Conservation (phyloP, 805 yeast species). For the Tetrapisispora taiwanensis region DNA sequence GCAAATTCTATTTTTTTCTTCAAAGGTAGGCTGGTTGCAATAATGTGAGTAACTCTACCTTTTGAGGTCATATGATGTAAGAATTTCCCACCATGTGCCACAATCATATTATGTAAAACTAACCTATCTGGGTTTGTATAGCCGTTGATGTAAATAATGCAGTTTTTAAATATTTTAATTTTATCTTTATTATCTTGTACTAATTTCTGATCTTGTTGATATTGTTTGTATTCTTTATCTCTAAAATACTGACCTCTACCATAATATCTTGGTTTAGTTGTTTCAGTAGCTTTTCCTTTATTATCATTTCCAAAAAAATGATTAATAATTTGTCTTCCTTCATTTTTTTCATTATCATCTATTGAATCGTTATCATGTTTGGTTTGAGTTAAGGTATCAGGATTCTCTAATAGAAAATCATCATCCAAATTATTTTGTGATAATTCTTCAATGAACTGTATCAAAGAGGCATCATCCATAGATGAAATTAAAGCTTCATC, state of each 20-base stretch:
- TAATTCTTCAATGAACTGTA: slow-evolving; percentile 11
- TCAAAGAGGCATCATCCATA: slow-evolving; percentile 16
- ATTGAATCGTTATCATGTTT: background rate
- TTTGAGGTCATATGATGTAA: slow-evolving; percentile 60
- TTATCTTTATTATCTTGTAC: slow-evolving; percentile 12
- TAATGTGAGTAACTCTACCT: slow-evolving; percentile 69
- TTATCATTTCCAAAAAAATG: background rate
- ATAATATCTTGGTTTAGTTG: slow-evolving; percentile 3
- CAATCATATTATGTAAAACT: slow-evolving; percentile 59
- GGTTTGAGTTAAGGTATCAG: background rate
- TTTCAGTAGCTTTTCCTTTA: background rate
- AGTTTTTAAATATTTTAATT: slow-evolving; percentile 47
- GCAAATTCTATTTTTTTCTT: slow-evolving; percentile 56
- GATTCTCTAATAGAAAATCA: background rate
- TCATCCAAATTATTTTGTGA: slow-evolving; percentile 4
- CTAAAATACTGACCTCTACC: slow-evolving; percentile 18
- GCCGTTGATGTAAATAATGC: slow-evolving; percentile 77
- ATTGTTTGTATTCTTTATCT: slow-evolving; percentile 18
- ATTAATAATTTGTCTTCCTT: background rate
- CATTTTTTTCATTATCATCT: background rate
- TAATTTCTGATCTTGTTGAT: slow-evolving; percentile 16
- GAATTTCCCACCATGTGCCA: slow-evolving; percentile 72
- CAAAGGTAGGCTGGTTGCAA: slow-evolving; percentile 73
- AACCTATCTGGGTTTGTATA: slow-evolving; percentile 72
- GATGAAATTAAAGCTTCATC: slow-evolving; percentile 6